A percentile compares a stretch with the other conserved stretches of the same genome.
Conservation (phyloP, 805 yeast species). For the Lipomyces sp. region DNA sequence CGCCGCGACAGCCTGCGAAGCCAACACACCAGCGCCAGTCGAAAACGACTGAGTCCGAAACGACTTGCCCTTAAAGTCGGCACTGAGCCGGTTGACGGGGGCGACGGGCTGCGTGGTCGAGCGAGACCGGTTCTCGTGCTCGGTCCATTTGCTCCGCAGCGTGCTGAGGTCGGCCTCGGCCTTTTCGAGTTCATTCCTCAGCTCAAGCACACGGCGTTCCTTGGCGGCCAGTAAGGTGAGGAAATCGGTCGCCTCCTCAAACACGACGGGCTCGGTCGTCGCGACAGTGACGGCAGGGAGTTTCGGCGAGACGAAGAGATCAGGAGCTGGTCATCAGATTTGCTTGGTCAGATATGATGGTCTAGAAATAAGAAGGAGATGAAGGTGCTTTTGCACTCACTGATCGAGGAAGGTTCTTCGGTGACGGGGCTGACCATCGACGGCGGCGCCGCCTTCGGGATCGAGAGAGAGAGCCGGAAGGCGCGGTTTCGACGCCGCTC, state of each 20-base stretch:
- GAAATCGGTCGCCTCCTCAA: constrained; percentile 18
- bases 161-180: constrained; percentile 40
- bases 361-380: neutral
- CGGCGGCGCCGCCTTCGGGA: constrained; percentile 19
- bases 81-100: too few relatives aligned
- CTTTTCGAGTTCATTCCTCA: constrained; percentile 37
- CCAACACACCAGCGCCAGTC: too few relatives aligned
- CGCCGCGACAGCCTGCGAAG: too few relatives aligned
- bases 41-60: too few relatives aligned
- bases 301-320: constrained; percentile 23
- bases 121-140: constrained; percentile 23
- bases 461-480: constrained; percentile 14
- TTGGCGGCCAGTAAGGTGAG: constrained; percentile 40
- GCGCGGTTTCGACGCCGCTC: constrained; percentile 21
- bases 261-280: constrained; percentile 4
- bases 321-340: constrained; percentile 8
- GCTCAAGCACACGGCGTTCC: constrained; percentile 41
- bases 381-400: constrained; percentile 1
- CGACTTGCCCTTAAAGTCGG: too few relatives aligned
- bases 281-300: constrained; percentile 10
- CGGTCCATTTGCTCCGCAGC: constrained; percentile 20
- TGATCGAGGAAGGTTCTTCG: constrained; percentile 20
- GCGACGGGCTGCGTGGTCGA: constrained; percentile 1
- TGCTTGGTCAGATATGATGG: neutral
- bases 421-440: constrained; percentile 13